A percentile compares a stretch with the other conserved stretches of the same genome.
phyloP scores from a whole-genome alignment of 345 rosid genomes.

The Limnanthes douglasii region DNA sequence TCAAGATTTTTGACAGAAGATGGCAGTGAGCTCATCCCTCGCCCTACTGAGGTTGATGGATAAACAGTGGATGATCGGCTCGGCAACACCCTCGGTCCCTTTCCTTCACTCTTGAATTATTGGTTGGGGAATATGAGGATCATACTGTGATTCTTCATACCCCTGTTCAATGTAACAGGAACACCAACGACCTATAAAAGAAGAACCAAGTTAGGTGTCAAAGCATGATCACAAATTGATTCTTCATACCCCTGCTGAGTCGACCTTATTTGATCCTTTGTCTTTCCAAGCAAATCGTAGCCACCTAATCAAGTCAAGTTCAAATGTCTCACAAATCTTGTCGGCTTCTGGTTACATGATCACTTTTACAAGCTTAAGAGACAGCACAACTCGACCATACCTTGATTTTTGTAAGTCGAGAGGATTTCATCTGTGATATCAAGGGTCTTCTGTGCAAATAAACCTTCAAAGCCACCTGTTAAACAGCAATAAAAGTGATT shows the following conservation, averaged over 20 bases:
- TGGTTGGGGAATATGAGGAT: no score
- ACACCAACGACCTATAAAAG: conserved; percentile 79
- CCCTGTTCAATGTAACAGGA: conserved; percentile 95
- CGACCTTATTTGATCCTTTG: conserved; percentile 93
- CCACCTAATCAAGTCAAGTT: conserved; percentile 42
- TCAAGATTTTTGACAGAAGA: no score
- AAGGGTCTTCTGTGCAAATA: conserved; percentile 85
- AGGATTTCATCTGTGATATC: conserved; percentile 76
- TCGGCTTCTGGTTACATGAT: no score
- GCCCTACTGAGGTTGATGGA: no score
- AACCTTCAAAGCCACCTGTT: conserved; percentile 94
- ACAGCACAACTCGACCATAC: conserved; percentile 17
- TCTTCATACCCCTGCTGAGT: conserved; percentile 95
- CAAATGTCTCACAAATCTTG: conserved; percentile 1
- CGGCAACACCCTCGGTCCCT: no score
- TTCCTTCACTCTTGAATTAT: no score
- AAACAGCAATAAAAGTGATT: conserved; percentile 1
- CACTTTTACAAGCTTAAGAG: conserved; percentile 2
- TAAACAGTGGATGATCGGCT: no score
- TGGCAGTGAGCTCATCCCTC: no score
- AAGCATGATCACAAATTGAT: no score
- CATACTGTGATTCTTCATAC: conserved; percentile 94
- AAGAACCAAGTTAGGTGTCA: no score
- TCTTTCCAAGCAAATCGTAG: conserved; percentile 89
- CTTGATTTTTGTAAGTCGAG: conserved; percentile 89